phyloP scores from a whole-genome alignment of 371 early-diverging fungal genomes.

The Actinomortierella ambigua region DNA sequence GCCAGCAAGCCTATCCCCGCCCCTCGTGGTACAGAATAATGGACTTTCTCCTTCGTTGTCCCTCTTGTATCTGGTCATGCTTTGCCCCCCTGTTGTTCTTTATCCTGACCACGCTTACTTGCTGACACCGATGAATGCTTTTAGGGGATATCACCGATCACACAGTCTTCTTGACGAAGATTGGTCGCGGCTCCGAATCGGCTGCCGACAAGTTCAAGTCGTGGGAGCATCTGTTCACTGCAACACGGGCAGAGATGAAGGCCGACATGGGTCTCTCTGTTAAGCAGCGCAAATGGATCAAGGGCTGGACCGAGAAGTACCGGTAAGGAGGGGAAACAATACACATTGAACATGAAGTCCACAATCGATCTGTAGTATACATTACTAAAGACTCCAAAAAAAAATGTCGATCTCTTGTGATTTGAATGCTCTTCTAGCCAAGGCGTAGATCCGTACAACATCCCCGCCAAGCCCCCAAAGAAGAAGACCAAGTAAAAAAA shows the following conservation, averaged over 20 bases:
- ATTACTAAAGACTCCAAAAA: too few relatives aligned
- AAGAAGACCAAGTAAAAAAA: constrained; percentile 40
- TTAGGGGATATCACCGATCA: constrained; percentile 48
- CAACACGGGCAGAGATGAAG: constrained; percentile 54
- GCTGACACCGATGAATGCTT: not conserved
- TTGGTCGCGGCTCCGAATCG: constrained; percentile 55
- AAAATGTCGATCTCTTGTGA: not conserved
- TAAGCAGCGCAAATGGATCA: constrained; percentile 49
- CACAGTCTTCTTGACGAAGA: constrained; percentile 54
- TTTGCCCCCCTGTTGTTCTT: too few relatives aligned
- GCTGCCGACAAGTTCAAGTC: constrained; percentile 60
- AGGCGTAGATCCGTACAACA: constrained; percentile 33
- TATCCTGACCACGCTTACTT: too few relatives aligned
- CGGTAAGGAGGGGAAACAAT: constrained; percentile 17
- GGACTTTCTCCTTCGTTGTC: not conserved
- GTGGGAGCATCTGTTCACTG: constrained; percentile 65
- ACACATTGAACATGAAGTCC: not conserved
- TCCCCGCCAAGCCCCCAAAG: constrained; percentile 37
- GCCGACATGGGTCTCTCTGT: constrained; percentile 51
- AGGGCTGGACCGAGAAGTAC: constrained; percentile 46
- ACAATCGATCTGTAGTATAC: too few relatives aligned
- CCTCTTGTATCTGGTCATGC: not conserved
- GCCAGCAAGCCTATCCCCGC: constrained; percentile 34
- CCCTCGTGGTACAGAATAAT: constrained; percentile 27
- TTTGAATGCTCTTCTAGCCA: constrained; percentile 18